A percentile compares a stretch with the other conserved stretches of the same genome.
phyloP scores from a whole-genome alignment of 2,329 filamentous ascomycete genomes.

The Chaetoscypha palmicola region DNA sequence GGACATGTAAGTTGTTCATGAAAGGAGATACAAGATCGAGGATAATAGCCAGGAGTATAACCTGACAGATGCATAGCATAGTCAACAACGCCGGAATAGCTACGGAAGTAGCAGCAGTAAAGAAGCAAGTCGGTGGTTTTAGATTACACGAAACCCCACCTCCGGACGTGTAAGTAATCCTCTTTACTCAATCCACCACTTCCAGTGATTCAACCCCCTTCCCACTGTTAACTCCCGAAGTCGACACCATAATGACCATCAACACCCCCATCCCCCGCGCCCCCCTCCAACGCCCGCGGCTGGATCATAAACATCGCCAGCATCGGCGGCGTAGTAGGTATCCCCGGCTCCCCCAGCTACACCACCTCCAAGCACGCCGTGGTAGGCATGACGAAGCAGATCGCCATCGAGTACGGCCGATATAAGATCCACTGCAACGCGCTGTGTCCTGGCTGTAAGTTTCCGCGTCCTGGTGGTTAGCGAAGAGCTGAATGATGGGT shows the following conservation, averaged over 20 bases:
- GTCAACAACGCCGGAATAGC: constrained; percentile 15
- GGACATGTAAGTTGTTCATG: constrained; percentile 9
- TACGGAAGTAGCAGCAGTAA: neutral
- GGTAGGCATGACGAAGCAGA: constrained; percentile 7
- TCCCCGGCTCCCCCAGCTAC: neutral
- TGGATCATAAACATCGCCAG: neutral
- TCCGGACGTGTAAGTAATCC: neutral
- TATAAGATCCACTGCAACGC: constrained; percentile 34
- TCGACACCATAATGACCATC: too few relatives aligned
- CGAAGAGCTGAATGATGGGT: neutral
- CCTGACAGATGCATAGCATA: too few relatives aligned
- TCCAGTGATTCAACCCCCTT: too few relatives aligned
- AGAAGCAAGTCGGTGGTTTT: neutral
- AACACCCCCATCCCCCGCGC: neutral
- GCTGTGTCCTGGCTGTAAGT: constrained; percentile 43
- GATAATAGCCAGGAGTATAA: too few relatives aligned
- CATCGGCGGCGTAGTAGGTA: neutral
- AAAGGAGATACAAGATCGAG: neutral
- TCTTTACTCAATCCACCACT: neutral
- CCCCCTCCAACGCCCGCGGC: neutral
- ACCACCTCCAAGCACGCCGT: constrained; percentile 22
- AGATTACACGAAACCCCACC: constrained; percentile 5
- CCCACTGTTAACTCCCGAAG: neutral
- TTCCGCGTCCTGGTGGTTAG: neutral
- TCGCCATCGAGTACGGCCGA: neutral